These are phyloP conservation scores for Nigrograna mackinnonii DNA, from an alignment of 2,329 filamentous ascomycete species.

Conservation along the genomic window DNA sequence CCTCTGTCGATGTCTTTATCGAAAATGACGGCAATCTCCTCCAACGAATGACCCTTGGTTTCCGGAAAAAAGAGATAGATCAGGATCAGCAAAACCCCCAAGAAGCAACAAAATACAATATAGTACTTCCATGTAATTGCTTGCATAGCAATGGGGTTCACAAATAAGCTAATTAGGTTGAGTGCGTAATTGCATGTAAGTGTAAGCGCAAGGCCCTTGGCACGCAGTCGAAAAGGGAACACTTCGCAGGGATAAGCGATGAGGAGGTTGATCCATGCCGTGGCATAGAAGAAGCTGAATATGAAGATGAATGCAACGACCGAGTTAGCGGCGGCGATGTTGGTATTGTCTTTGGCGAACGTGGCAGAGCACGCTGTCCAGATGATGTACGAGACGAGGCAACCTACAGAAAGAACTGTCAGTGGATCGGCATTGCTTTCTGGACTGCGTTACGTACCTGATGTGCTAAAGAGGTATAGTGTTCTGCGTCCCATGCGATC, in stretches of 20 bases:
- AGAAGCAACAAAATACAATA: conserved; percentile 1
- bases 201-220: background rate
- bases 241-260: conserved; percentile 37
- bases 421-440: no score
- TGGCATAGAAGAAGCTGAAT: conserved; percentile 13
- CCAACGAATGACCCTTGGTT: background rate
- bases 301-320: conserved; percentile 12
- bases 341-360: conserved; percentile 1
- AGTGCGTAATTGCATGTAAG: background rate
- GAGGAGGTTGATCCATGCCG: conserved; percentile 35
- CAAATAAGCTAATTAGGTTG: background rate
- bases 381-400: conserved; percentile 47
- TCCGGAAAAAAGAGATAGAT: background rate
- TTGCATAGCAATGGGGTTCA: background rate
- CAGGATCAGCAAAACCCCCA: background rate
- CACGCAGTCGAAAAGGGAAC: conserved; percentile 30
- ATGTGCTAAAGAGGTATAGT: conserved; percentile 45
- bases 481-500: conserved; percentile 46
- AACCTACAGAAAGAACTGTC: no score
- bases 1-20: conserved; percentile 1
- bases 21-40: background rate
- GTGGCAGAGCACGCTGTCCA: conserved; percentile 45
- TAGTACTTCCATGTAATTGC: conserved; percentile 1
- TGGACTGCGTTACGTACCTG: no score
- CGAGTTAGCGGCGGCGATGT: conserved; percentile 4